A percentile compares a stretch with the other conserved stretches of the same genome.
These are phyloP conservation scores for Dioscorea cayenensis DNA, from an alignment of 116 monocot species.

Conservation along the genomic window DNA sequence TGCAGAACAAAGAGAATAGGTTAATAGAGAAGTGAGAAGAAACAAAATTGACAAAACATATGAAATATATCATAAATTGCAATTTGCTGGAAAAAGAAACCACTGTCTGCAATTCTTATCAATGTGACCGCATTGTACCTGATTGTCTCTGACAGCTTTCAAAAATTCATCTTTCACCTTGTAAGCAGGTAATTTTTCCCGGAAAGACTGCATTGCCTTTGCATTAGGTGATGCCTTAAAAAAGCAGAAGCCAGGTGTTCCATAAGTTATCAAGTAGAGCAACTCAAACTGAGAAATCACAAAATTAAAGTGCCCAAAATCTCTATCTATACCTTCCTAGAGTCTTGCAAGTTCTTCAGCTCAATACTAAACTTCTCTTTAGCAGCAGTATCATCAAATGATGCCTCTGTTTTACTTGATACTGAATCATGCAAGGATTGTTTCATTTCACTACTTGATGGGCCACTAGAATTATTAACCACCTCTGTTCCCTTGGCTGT, in stretches of 20 bases:
- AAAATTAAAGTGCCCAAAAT: background rate
- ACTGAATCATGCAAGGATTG: constrained; percentile 16
- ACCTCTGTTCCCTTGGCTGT: constrained; percentile 37
- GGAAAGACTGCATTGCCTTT: constrained; percentile 80
- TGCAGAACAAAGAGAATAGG: no score
- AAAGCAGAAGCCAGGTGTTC: constrained; percentile 4
- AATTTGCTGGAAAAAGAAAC: no score
- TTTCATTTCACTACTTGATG: constrained; percentile 26
- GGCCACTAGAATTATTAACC: constrained; percentile 19
- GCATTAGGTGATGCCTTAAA: constrained; percentile 49
- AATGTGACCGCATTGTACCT: constrained; percentile 31
- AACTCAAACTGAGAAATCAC: background rate
- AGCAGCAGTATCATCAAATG: constrained; percentile 11
- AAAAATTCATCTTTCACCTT: constrained; percentile 75
- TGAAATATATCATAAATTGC: no score
- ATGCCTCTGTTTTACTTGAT: constrained; percentile 10
- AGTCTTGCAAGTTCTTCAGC: constrained; percentile 67
- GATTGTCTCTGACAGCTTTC: constrained; percentile 65
- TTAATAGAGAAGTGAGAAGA: no score
- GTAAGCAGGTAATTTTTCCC: constrained; percentile 90
- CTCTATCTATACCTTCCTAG: constrained; percentile 47
- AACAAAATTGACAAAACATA: no score
- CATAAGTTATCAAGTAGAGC: background rate
- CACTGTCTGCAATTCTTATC: no score
- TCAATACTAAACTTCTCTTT: constrained; percentile 58